Evolutionary conservation across 495 filamentous ascomycete species (phyloP).

Genomic region (Neurospora sp.): DNA sequence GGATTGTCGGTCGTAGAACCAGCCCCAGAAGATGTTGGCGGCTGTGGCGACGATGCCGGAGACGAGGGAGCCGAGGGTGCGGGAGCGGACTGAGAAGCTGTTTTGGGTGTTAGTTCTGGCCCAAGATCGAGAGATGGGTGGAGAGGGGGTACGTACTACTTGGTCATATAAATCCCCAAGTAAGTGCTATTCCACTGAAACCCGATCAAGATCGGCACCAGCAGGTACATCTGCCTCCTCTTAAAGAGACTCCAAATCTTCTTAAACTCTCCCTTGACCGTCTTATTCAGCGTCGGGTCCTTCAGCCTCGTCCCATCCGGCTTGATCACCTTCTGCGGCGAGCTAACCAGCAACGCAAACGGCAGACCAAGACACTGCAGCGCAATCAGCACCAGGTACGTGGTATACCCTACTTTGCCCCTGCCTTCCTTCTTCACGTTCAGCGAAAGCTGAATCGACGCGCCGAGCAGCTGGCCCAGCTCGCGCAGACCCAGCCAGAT

Average conservation of each 20-base stretch:
- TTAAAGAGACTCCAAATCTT: conserved; percentile 37
- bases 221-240: conserved; percentile 38
- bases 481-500: conserved; percentile 50
- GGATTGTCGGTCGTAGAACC: conserved; percentile 32
- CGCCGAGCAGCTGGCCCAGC: conserved; percentile 45
- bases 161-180: conserved; percentile 47
- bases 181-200: conserved; percentile 47
- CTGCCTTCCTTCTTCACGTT: conserved; percentile 35
- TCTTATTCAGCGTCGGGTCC: conserved; percentile 32
- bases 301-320: conserved; percentile 34
- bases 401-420: conserved; percentile 45
- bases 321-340: conserved; percentile 44
- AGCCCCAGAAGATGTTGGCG: conserved; percentile 39
- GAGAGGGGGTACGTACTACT: conserved; percentile 21
- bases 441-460: conserved; percentile 44
- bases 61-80: conserved; percentile 40
- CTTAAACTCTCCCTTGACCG: conserved; percentile 30
- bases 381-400: conserved; percentile 44
- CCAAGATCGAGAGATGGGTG: no score
- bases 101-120: no score
- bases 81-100: conserved; percentile 42
- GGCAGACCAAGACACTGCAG: conserved; percentile 44
- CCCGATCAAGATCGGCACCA: conserved; percentile 45
- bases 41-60: conserved; percentile 36
- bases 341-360: conserved; percentile 39